phyloP scores from a whole-genome alignment of 371 early-diverging fungal genomes.

The Mortierella sp. region DNA sequence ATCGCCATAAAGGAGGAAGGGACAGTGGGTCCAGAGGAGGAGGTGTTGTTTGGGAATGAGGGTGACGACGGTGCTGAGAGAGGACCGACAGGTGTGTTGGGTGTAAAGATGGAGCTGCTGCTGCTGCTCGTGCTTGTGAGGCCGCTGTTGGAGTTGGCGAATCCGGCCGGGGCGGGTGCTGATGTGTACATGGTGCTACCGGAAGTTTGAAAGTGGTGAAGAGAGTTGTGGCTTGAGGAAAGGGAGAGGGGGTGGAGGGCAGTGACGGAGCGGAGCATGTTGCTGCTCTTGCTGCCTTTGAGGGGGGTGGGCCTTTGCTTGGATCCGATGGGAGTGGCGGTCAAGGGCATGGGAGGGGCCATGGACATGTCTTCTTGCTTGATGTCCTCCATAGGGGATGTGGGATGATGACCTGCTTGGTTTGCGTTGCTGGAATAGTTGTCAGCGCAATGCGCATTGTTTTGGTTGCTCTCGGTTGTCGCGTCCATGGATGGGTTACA shows the following conservation, averaged over 20 bases:
- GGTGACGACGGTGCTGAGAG: conserved; percentile 52
- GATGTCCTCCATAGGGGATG: conserved; percentile 48
- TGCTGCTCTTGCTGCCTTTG: conserved; percentile 50
- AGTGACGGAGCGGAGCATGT: conserved; percentile 45
- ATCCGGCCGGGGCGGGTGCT: conserved; percentile 17
- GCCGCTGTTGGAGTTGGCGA: conserved; percentile 13
- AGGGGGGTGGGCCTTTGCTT: conserved; percentile 24
- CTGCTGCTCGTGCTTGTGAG: conserved; percentile 19
- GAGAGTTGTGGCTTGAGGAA: conserved; percentile 26
- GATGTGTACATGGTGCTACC: conserved; percentile 32
- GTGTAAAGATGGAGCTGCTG: conserved; percentile 24
- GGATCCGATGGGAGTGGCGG: conserved; percentile 16
- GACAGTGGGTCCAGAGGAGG: conserved; percentile 21
- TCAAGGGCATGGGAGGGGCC: conserved; percentile 24
- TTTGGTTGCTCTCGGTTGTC: conserved; percentile 20
- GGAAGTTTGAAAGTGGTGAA: conserved; percentile 39
- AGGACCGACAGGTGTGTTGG: conserved; percentile 38
- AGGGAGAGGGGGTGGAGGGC: conserved; percentile 44
- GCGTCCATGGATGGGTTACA: conserved; percentile 33
- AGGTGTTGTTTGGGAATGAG: conserved; percentile 26
- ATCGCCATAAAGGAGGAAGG: conserved; percentile 50
- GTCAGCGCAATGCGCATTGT: conserved; percentile 13
- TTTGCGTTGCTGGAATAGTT: conserved; percentile 3
- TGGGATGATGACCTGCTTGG: conserved; percentile 14
- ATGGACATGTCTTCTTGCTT: conserved; percentile 42